These are phyloP conservation scores for Phanerochaete sordida DNA, from an alignment of 768 basidiomycete species.

Conservation along the genomic window DNA sequence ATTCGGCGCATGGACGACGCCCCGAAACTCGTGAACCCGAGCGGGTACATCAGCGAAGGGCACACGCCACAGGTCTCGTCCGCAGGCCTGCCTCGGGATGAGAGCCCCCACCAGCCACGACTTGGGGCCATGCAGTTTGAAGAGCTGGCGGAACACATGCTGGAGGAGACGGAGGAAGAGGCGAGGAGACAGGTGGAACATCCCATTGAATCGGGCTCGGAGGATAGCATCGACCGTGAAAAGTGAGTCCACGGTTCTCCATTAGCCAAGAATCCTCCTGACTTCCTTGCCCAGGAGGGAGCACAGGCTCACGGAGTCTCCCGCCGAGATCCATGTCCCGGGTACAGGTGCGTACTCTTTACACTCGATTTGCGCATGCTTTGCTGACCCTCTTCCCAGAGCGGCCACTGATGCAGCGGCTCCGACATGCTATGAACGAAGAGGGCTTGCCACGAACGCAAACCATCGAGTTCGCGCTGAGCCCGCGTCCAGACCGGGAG, in stretches of 20 bases:
- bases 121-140: background rate
- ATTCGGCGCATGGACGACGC: slow-evolving; percentile 69
- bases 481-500: slow-evolving; percentile 16
- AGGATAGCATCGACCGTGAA: slow-evolving; percentile 3
- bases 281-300: background rate
- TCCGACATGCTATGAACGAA: background rate
- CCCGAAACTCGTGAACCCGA: slow-evolving; percentile 70
- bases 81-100: background rate
- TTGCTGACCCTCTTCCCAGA: background rate
- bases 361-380: background rate
- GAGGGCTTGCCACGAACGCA: slow-evolving; percentile 33
- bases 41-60: slow-evolving; percentile 62
- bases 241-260: slow-evolving; percentile 5
- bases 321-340: background rate
- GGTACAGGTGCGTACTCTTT: background rate
- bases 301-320: background rate
- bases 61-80: slow-evolving; percentile 9
- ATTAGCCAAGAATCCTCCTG: background rate
- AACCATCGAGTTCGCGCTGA: slow-evolving; percentile 52
- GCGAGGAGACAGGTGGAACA: background rate
- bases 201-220: background rate
- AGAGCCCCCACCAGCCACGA: background rate
- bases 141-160: background rate
- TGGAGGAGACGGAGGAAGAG: background rate
- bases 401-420: background rate